A percentile compares a stretch with the other conserved stretches of the same genome.
These are phyloP conservation scores for Myochromella boudieri DNA, from an alignment of 768 basidiomycete species.

Conservation along the genomic window DNA sequence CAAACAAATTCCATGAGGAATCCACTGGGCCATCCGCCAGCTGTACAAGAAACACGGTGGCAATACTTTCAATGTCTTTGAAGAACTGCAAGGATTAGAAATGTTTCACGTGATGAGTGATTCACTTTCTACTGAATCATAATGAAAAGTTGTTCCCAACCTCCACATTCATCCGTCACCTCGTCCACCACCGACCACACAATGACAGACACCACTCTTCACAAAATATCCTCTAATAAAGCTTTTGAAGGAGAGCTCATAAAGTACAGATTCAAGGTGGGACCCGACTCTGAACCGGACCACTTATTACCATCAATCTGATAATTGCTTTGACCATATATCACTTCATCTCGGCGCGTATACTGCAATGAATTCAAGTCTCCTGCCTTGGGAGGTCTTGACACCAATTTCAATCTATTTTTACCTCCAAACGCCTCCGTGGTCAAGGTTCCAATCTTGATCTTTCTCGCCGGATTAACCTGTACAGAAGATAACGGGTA, in stretches of 20 bases:
- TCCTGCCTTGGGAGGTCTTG: slow-evolving; percentile 61
- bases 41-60: too few relatives aligned
- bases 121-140: not conserved
- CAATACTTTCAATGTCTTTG: too few relatives aligned
- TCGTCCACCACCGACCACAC: too few relatives aligned
- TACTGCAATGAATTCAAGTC: slow-evolving; percentile 44
- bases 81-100: too few relatives aligned
- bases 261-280: slow-evolving; percentile 85
- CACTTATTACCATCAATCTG: slow-evolving; percentile 1
- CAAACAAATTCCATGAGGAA: too few relatives aligned
- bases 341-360: not conserved
- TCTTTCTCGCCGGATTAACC: slow-evolving; percentile 87
- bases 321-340: not conserved
- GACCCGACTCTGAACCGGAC: slow-evolving; percentile 7
- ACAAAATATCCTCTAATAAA: slow-evolving; percentile 75
- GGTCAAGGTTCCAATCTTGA: slow-evolving; percentile 61
- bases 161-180: slow-evolving; percentile 1
- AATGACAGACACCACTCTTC: slow-evolving; percentile 33
- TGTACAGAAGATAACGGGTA: slow-evolving; percentile 95
- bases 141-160: not conserved
- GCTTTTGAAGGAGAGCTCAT: slow-evolving; percentile 76
- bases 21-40: too few relatives aligned
- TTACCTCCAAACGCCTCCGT: slow-evolving; percentile 61
- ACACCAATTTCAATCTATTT: slow-evolving; percentile 87
- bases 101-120: slow-evolving; percentile 14